Evolutionary conservation across 2,329 filamentous ascomycete genomes (phyloP).

Genomic region (Polytolypa hystricis): DNA sequence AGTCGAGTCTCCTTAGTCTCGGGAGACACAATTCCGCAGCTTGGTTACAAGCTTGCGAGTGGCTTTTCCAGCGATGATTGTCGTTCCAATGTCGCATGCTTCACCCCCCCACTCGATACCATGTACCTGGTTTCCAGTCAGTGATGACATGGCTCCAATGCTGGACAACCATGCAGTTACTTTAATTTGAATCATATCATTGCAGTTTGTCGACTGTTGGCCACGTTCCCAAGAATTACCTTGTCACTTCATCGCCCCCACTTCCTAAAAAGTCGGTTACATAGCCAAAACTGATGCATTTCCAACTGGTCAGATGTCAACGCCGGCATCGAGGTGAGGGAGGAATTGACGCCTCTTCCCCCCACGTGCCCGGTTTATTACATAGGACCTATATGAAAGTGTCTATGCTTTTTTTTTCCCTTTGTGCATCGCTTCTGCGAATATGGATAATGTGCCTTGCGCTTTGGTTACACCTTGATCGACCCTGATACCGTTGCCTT

Average conservation of each 20-base stretch:
- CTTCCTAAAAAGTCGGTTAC: neutral
- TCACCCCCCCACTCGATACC: neutral
- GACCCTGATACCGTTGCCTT: neutral
- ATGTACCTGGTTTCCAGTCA: neutral
- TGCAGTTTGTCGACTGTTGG: neutral
- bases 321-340: neutral
- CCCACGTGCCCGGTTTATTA: neutral
- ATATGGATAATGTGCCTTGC: neutral
- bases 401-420: neutral
- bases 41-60: neutral
- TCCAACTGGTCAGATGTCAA: neutral
- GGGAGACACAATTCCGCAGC: neutral
- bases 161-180: neutral
- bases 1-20: neutral
- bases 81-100: neutral
- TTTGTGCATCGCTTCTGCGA: neutral
- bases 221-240: neutral
- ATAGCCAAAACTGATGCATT: neutral
- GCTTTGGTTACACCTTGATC: neutral
- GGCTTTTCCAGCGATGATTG: neutral
- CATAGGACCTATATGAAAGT: neutral
- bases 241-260: neutral
- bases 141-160: neutral
- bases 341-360: neutral
- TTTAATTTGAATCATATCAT: neutral